These are phyloP conservation scores for Kondoa malvinella DNA, from an alignment of 768 basidiomycete genomes.

Conservation along the genomic window DNA sequence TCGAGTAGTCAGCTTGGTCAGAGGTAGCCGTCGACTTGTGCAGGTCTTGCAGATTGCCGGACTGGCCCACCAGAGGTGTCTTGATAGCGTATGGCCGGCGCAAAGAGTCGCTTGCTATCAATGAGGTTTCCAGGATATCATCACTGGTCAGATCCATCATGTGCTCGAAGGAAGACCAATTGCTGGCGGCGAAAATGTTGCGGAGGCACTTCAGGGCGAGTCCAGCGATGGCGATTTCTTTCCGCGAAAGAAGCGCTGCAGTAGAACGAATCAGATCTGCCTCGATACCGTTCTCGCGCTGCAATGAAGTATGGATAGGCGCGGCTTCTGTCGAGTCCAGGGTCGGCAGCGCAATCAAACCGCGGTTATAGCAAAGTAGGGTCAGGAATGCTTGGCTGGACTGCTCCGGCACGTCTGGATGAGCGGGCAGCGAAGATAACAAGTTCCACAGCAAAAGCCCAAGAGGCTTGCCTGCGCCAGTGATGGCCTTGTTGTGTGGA, in stretches of 20 bases:
- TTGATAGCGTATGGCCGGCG: background rate
- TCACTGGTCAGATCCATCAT: background rate
- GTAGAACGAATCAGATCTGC: background rate
- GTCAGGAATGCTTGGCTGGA: background rate
- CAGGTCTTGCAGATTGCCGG: background rate
- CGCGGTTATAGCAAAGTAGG: background rate
- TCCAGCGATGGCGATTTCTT: background rate
- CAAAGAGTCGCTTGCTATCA: background rate
- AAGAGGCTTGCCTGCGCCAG: background rate
- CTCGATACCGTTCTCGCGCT: background rate
- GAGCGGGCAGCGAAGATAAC: background rate
- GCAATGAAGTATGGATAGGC: background rate
- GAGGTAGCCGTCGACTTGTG: slow-evolving; percentile 4
- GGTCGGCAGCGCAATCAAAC: background rate
- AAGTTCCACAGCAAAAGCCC: background rate
- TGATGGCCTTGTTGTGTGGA: background rate
- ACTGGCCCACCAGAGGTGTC: background rate
- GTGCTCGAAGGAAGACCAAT: background rate
- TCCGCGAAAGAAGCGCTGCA: background rate
- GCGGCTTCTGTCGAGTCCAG: background rate
- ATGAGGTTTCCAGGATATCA: background rate
- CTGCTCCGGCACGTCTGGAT: background rate
- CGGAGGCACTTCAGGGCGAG: background rate
- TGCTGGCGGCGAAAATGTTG: background rate
- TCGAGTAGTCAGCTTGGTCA: background rate